These are phyloP conservation scores for Leptographium galeiforme DNA, from an alignment of 2,329 filamentous ascomycete genomes.

Conservation along the genomic window DNA sequence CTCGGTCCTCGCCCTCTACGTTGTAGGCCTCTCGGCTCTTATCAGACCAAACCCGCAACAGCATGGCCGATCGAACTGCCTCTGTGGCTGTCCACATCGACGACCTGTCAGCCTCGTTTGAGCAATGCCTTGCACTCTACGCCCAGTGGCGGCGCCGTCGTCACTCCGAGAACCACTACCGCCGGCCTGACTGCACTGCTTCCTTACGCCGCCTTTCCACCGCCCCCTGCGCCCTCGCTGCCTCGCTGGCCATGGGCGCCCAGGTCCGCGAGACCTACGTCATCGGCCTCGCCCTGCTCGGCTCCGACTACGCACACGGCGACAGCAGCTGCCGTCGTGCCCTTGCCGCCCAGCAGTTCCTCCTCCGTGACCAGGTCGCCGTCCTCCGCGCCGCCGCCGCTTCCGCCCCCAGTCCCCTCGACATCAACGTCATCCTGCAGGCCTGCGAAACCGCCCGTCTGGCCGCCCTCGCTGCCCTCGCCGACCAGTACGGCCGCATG, in stretches of 20 bases:
- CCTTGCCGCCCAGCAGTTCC: constrained; percentile 16
- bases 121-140: constrained; percentile 19
- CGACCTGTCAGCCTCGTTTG: constrained; percentile 19
- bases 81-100: constrained; percentile 16
- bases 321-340: constrained; percentile 21
- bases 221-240: constrained; percentile 18
- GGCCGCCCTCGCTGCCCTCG: constrained; percentile 18
- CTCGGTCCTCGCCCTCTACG: too few species aligned
- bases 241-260: constrained; percentile 20
- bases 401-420: constrained; percentile 14
- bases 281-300: constrained; percentile 20
- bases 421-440: constrained; percentile 20
- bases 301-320: constrained; percentile 20
- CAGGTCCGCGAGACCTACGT: constrained; percentile 20
- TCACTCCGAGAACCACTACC: constrained; percentile 21
- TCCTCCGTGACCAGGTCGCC: constrained; percentile 17
- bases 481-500: constrained; percentile 22
- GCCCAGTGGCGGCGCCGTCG: constrained; percentile 21
- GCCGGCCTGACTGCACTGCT: constrained; percentile 19
- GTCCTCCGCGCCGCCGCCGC: constrained; percentile 14
- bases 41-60: background rate
- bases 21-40: too few species aligned
- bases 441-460: constrained; percentile 21
- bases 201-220: constrained; percentile 12
- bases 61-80: background rate